Conservation (phyloP, 23 red algal genomes). For the Gracilaria domingensis region DNA sequence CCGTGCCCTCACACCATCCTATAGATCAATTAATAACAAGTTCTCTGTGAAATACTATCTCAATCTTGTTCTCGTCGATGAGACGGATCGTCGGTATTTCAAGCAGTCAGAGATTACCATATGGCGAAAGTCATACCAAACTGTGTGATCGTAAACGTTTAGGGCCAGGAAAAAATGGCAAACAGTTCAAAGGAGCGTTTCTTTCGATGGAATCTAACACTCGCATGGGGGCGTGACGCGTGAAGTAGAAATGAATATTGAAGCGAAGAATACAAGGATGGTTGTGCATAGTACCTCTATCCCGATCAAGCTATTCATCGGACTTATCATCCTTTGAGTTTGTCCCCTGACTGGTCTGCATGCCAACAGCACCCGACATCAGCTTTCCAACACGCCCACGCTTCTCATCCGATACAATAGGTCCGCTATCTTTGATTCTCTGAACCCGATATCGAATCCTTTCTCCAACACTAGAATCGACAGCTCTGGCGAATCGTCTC, state of each 20-base stretch:
- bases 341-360: neutral
- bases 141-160: conserved; percentile 23
- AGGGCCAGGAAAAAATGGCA: neutral
- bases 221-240: neutral
- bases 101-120: conserved; percentile 94
- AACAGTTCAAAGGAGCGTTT: neutral
- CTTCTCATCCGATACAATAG: conserved; percentile 20
- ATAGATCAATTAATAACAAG: conserved; percentile 86
- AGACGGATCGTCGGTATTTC: conserved; percentile 94
- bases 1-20: conserved; percentile 90
- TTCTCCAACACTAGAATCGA: conserved; percentile 13
- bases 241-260: neutral
- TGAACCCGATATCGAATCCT: conserved; percentile 12
- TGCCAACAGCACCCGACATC: conserved; percentile 15
- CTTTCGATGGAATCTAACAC: neutral
- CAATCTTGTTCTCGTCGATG: conserved; percentile 95
- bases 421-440: conserved; percentile 10
- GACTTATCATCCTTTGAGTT: neutral
- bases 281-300: neutral
- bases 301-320: neutral
- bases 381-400: neutral
- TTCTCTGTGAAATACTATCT: conserved; percentile 98
- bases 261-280: neutral
- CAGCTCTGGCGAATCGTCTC: neutral
- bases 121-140: conserved; percentile 56